phyloP scores from a whole-genome alignment of 78 protist genomes.

The Monosiga brevicollis region DNA sequence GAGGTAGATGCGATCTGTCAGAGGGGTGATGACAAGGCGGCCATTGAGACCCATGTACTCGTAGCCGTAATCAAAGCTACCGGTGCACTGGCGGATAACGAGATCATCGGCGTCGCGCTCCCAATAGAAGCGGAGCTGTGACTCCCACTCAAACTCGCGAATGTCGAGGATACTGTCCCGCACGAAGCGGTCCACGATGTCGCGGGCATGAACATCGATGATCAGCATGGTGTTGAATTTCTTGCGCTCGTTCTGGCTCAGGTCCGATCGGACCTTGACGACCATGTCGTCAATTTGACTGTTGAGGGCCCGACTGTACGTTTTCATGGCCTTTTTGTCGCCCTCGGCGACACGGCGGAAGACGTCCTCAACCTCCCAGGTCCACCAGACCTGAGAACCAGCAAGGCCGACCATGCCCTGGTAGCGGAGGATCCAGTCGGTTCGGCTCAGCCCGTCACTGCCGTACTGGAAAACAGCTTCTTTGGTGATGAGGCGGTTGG shows the following conservation, averaged over 20 bases:
- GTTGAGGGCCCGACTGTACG: slow-evolving; percentile 16
- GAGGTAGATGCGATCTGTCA: slow-evolving; percentile 82
- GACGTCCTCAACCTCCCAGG: slow-evolving; percentile 74
- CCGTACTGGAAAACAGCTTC: slow-evolving; percentile 68
- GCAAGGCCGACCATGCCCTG: slow-evolving; percentile 53
- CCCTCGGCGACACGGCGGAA: slow-evolving; percentile 62
- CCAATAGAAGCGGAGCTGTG: slow-evolving; percentile 85
- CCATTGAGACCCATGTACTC: slow-evolving; percentile 86
- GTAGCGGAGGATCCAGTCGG: slow-evolving; percentile 45
- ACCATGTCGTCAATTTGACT: slow-evolving; percentile 51
- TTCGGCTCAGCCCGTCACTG: slow-evolving; percentile 5
- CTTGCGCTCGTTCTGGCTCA: slow-evolving; percentile 22
- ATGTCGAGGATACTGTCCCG: slow-evolving; percentile 71
- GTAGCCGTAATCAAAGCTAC: slow-evolving; percentile 64
- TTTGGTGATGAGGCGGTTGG: slow-evolving; percentile 53
- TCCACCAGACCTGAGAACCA: slow-evolving; percentile 87
- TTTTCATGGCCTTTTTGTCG: slow-evolving; percentile 46
- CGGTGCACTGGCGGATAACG: slow-evolving; percentile 69
- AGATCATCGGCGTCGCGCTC: slow-evolving; percentile 21
- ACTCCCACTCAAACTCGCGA: slow-evolving; percentile 86
- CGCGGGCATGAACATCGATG: slow-evolving; percentile 86
- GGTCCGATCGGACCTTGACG: slow-evolving; percentile 19
- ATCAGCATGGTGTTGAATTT: slow-evolving; percentile 75
- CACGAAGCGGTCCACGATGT: slow-evolving; percentile 74
- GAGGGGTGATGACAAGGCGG: slow-evolving; percentile 86